phyloP scores from a whole-genome alignment of 2,329 filamentous ascomycete genomes.

The Colletotrichum sp. region DNA sequence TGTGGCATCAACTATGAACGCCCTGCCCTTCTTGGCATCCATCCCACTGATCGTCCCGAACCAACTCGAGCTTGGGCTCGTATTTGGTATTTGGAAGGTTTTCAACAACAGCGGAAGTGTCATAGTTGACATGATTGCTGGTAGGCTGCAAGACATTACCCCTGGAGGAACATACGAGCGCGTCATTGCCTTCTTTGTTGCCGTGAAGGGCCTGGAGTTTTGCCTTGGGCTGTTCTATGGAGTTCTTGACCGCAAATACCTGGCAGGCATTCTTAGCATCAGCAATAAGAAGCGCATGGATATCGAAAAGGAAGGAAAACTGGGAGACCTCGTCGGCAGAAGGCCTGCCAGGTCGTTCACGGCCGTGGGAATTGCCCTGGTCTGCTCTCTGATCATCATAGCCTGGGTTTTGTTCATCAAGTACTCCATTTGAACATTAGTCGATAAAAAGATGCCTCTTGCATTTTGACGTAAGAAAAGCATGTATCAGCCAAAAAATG shows the following conservation, averaged over 20 bases:
- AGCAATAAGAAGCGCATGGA: slow-evolving; percentile 25
- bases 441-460: too few species aligned
- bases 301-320: slow-evolving; percentile 19
- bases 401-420: slow-evolving; percentile 28
- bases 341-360: slow-evolving; percentile 7
- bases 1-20: slow-evolving; percentile 29
- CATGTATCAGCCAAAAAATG: too few species aligned
- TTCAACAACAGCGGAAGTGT: slow-evolving; percentile 32
- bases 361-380: slow-evolving; percentile 6
- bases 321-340: slow-evolving; percentile 17
- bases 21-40: slow-evolving; percentile 28
- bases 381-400: slow-evolving; percentile 20
- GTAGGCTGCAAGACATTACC: slow-evolving; percentile 29
- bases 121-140: slow-evolving; percentile 31
- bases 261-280: slow-evolving; percentile 21
- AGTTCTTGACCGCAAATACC: slow-evolving; percentile 22
- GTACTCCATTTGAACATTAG: not conserved
- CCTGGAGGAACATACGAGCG: slow-evolving; percentile 28
- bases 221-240: slow-evolving; percentile 30
- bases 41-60: slow-evolving; percentile 28
- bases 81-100: slow-evolving; percentile 31
- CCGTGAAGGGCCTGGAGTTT: slow-evolving; percentile 30
- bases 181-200: slow-evolving; percentile 29
- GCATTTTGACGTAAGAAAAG: too few species aligned
- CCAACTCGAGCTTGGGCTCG: slow-evolving; percentile 28